A percentile compares a stretch with the other conserved stretches of the same genome.
Conservation (phyloP, 305 asterid species). For the Euphrasia arctica region DNA sequence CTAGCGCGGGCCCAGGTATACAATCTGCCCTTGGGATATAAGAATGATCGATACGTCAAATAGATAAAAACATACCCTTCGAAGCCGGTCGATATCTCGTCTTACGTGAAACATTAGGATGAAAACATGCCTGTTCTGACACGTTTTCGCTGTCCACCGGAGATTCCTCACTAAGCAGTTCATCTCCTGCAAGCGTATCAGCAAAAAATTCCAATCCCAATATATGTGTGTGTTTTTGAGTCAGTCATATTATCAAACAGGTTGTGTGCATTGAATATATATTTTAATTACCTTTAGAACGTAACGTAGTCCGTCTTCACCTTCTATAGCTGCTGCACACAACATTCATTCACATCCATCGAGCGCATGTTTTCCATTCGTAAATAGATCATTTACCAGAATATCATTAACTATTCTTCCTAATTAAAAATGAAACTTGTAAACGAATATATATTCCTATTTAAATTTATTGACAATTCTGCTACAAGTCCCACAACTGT, state of each 20-base stretch:
- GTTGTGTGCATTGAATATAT: background rate
- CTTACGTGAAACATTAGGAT: background rate
- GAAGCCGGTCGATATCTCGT: constrained; percentile 62
- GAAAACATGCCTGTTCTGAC: constrained; percentile 54
- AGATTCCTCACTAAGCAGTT: constrained; percentile 43
- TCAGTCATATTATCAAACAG: background rate
- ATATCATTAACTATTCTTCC: too few species aligned
- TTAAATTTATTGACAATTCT: too few species aligned
- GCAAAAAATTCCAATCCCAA: constrained; percentile 61
- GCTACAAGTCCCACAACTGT: too few species aligned
- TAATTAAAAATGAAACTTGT: too few species aligned
- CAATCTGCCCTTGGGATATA: constrained; percentile 49
- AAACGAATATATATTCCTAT: too few species aligned
- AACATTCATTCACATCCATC: background rate
- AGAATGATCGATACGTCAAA: constrained; percentile 58
- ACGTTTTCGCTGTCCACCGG: constrained; percentile 62
- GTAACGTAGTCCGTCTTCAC: constrained; percentile 53
- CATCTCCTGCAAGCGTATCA: constrained; percentile 55
- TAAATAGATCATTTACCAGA: too few species aligned
- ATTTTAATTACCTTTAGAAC: constrained; percentile 44
- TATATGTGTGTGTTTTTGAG: background rate
- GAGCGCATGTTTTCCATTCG: too few species aligned
- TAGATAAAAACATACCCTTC: constrained; percentile 54
- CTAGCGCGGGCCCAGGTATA: constrained; percentile 56
- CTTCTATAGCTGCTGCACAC: constrained; percentile 47